Evolutionary conservation across 352 stramenopile genomes (phyloP).

Genomic region (Phytophthora hybrid): DNA sequence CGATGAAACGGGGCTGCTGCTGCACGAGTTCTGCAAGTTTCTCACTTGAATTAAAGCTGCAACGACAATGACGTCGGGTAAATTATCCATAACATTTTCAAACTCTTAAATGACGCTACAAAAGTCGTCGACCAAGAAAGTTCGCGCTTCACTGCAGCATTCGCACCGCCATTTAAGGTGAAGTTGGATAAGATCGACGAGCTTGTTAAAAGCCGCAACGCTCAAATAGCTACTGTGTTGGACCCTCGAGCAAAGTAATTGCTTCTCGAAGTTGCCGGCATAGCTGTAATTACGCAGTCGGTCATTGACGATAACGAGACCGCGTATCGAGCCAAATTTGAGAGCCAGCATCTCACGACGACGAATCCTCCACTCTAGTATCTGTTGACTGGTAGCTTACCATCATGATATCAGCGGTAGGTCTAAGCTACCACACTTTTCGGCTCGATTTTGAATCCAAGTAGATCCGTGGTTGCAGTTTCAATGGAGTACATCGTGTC

Average conservation of each 20-base stretch:
- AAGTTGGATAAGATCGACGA: constrained; percentile 16
- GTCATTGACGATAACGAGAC: constrained; percentile 12
- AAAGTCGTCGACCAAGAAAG: not conserved
- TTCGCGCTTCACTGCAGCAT: not conserved
- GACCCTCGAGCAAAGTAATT: constrained; percentile 15
- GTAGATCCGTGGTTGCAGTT: too few relatives aligned
- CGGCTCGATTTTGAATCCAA: too few relatives aligned
- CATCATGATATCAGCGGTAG: too few relatives aligned
- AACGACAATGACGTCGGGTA: constrained; percentile 20
- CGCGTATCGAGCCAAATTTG: constrained; percentile 1
- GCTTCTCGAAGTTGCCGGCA: constrained; percentile 7
- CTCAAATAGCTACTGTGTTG: constrained; percentile 19
- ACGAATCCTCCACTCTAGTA: not conserved
- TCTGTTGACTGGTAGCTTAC: too few relatives aligned
- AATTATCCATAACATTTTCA: constrained; percentile 18
- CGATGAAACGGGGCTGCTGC: not conserved
- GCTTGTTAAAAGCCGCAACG: constrained; percentile 7
- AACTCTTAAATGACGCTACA: constrained; percentile 2
- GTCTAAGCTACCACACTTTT: too few relatives aligned
- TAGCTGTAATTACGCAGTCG: not conserved
- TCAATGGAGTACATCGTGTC: too few relatives aligned
- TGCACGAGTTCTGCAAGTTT: constrained; percentile 11
- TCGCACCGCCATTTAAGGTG: constrained; percentile 16
- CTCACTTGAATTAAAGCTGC: constrained; percentile 28
- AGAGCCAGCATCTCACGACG: not conserved